Conservation (phyloP, 345 rosid species). For the Arabidopsis thaliana region DNA sequence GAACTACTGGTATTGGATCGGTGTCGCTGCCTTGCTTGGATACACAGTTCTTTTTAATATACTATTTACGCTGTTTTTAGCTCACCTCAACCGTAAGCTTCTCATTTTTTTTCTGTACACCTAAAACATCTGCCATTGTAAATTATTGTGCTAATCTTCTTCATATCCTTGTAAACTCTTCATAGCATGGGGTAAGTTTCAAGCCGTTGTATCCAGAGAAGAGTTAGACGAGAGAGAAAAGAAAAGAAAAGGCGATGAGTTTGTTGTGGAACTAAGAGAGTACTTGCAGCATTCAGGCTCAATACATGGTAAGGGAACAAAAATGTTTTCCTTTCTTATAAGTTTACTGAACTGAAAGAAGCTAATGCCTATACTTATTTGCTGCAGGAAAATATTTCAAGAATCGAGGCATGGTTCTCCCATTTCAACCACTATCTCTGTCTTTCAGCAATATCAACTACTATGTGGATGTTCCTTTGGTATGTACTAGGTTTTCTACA, state of each 20-base stretch:
- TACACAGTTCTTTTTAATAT: slow-evolving; percentile 74
- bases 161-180: slow-evolving; percentile 31
- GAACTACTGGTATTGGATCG: slow-evolving; percentile 99
- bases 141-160: slow-evolving; percentile 14
- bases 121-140: slow-evolving; percentile 7
- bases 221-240: slow-evolving; percentile 86
- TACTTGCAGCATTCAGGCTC: slow-evolving; percentile 85
- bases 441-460: slow-evolving; percentile 88
- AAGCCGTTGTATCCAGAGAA: slow-evolving; percentile 86
- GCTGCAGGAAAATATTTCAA: slow-evolving; percentile 82
- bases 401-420: slow-evolving; percentile 98
- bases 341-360: slow-evolving; percentile 18
- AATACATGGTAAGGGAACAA: slow-evolving; percentile 55
- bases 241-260: slow-evolving; percentile 78
- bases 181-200: slow-evolving; percentile 79
- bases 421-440: slow-evolving; percentile 93
- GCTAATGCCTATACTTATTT: slow-evolving; percentile 13
- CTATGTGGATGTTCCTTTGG: slow-evolving; percentile 89
- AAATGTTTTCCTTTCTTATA: slow-evolving; percentile 23
- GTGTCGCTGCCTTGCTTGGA: slow-evolving; percentile 91
- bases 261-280: slow-evolving; percentile 77
- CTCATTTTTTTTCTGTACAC: slow-evolving; percentile 28
- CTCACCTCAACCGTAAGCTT: slow-evolving; percentile 82
- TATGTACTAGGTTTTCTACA: slow-evolving; percentile 45
- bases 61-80: slow-evolving; percentile 77